phyloP scores from a whole-genome alignment of 768 basidiomycete genomes.

The Agrocybe pediades region DNA sequence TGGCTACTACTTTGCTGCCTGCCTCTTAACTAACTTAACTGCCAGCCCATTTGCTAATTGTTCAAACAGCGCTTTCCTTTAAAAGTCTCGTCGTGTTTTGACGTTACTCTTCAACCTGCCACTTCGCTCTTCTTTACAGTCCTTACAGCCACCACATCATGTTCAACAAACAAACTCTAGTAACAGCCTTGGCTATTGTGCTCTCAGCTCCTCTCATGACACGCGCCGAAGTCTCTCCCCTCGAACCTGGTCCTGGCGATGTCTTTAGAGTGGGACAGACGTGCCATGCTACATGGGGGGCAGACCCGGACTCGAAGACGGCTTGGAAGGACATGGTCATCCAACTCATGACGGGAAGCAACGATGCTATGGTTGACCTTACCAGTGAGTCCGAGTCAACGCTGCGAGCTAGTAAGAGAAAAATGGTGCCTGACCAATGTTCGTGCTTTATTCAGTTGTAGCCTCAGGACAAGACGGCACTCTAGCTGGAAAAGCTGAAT shows the following conservation, averaged over 20 bases:
- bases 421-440: neutral
- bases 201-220: constrained; percentile 37
- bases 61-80: no score
- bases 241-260: constrained; percentile 58
- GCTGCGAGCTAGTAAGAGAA: neutral
- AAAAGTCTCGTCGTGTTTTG: no score
- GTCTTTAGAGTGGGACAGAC: constrained; percentile 55
- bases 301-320: constrained; percentile 51
- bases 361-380: constrained; percentile 66
- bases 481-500: constrained; percentile 47
- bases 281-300: constrained; percentile 62
- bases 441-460: constrained; percentile 49
- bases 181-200: constrained; percentile 38
- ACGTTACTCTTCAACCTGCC: constrained; percentile 4
- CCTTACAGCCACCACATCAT: no score
- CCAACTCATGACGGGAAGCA: constrained; percentile 79
- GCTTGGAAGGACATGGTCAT: constrained; percentile 74
- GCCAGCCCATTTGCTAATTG: no score
- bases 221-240: constrained; percentile 62
- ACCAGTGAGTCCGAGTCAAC: constrained; percentile 49
- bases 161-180: constrained; percentile 40
- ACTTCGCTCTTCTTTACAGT: neutral
- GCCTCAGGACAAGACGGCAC: constrained; percentile 67
- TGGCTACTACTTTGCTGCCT: no score
- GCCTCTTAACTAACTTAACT: no score